phyloP scores from a whole-genome alignment of 805 yeast species.

The Ascoidea rubescens region DNA sequence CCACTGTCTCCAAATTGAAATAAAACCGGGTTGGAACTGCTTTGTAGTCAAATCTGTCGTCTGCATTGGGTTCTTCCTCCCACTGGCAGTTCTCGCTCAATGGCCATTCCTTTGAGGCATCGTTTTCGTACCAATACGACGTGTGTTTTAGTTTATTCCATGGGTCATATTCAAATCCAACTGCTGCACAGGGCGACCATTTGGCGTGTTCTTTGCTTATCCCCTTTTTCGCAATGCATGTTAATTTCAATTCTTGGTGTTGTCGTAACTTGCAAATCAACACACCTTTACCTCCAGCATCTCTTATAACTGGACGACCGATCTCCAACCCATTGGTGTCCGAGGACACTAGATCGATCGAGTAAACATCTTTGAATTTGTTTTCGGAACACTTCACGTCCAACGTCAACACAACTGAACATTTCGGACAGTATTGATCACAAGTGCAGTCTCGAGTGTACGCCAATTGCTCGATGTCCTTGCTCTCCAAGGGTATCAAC shows the following conservation, averaged over 20 bases:
- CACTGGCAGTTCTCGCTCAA: conserved; percentile 75
- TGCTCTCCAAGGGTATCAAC: conserved; percentile 74
- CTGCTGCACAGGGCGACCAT: conserved; percentile 95
- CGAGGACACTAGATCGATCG: conserved; percentile 54
- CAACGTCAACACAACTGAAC: conserved; percentile 77
- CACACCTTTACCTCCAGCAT: conserved; percentile 70
- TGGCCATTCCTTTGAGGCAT: conserved; percentile 90
- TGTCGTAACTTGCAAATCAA: conserved; percentile 80
- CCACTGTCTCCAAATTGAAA: conserved; percentile 85
- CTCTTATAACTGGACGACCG: conserved; percentile 81
- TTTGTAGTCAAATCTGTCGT: conserved; percentile 70
- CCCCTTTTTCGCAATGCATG: conserved; percentile 95
- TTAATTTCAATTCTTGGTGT: conserved; percentile 79
- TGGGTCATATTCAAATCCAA: conserved; percentile 97
- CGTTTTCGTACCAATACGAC: conserved; percentile 91
- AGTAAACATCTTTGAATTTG: conserved; percentile 78
- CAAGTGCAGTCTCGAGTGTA: conserved; percentile 95
- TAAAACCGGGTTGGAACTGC: conserved; percentile 78
- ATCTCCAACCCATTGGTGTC: conserved; percentile 26
- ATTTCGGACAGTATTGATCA: conserved; percentile 92
- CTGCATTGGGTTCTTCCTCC: conserved; percentile 90
- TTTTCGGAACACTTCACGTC: conserved; percentile 86
- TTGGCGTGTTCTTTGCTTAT: conserved; percentile 96
- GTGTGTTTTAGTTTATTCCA: conserved; percentile 96
- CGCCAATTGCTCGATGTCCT: conserved; percentile 69